Evolutionary conservation across 345 rosid species (phyloP).

Genomic region (Arabis alpina): DNA sequence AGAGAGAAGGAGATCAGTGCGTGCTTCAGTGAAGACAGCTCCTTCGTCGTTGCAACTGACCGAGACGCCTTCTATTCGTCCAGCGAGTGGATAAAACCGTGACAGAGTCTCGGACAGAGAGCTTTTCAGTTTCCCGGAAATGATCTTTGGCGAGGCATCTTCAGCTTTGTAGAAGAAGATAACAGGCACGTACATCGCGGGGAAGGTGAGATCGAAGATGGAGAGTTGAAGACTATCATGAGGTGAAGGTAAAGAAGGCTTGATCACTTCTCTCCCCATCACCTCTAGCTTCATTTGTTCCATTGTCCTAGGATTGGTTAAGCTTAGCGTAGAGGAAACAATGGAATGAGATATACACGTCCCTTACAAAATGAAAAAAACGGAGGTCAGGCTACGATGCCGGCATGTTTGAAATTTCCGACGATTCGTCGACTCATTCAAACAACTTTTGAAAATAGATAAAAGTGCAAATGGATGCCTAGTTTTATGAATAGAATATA

Average conservation of each 20-base stretch:
- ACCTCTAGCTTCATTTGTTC: not conserved
- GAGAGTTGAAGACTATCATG: not conserved
- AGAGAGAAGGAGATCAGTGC: slow-evolving; percentile 30
- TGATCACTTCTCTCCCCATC: not conserved
- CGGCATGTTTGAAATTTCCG: too few relatives aligned
- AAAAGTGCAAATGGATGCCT: too few relatives aligned
- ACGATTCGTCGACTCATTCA: too few relatives aligned
- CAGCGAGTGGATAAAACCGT: slow-evolving; percentile 55
- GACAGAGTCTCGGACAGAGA: slow-evolving; percentile 48
- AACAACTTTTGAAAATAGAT: too few relatives aligned
- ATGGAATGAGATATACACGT: too few relatives aligned
- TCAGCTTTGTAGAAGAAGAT: slow-evolving; percentile 22
- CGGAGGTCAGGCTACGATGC: too few relatives aligned
- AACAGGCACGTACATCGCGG: not conserved
- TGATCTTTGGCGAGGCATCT: not conserved
- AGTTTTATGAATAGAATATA: too few relatives aligned
- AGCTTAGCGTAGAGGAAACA: too few relatives aligned
- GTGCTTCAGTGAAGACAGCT: slow-evolving; percentile 44
- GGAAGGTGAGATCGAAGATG: not conserved
- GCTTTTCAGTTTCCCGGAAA: slow-evolving; percentile 19
- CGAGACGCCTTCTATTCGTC: slow-evolving; percentile 42
- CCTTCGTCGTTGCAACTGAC: slow-evolving; percentile 52
- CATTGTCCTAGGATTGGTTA: too few relatives aligned
- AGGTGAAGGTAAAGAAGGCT: slow-evolving; percentile 15
- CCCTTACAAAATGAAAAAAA: too few relatives aligned